Evolutionary conservation across 1,284 basidiomycete species (phyloP).

Genomic region (Heterobasidion irregulare): DNA sequence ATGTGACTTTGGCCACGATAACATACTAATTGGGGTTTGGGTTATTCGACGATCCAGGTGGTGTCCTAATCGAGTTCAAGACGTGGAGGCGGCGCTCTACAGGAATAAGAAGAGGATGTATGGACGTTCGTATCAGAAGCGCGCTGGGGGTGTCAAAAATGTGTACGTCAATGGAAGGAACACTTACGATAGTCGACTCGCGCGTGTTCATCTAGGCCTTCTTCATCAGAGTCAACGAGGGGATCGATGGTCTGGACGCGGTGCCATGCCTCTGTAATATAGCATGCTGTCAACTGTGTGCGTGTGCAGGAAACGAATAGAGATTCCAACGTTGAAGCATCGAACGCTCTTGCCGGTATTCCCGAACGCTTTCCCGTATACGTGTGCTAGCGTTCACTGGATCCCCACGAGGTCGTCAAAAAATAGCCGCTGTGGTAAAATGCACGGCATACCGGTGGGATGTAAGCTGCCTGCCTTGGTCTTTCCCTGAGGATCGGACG

Average conservation of each 20-base stretch:
- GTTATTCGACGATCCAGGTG: not conserved
- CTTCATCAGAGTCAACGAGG: conserved; percentile 65
- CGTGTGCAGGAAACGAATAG: not conserved
- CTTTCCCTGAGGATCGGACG: conserved; percentile 7
- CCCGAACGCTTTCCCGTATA: conserved; percentile 4
- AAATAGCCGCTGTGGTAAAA: no score
- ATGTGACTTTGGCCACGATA: no score
- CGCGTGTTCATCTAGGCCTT: conserved; percentile 51
- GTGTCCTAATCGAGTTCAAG: conserved; percentile 17
- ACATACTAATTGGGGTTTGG: not conserved
- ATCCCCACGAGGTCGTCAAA: not conserved
- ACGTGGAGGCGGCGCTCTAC: conserved; percentile 26
- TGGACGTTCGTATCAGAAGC: not conserved
- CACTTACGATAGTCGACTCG: conserved; percentile 56
- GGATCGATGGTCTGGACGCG: conserved; percentile 53
- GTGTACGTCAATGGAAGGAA: not conserved
- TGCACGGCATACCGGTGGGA: conserved; percentile 4
- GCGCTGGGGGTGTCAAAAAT: not conserved
- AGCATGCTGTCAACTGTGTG: conserved; percentile 11
- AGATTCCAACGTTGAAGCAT: conserved; percentile 9
- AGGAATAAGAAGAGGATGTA: not conserved
- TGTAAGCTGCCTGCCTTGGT: conserved; percentile 5
- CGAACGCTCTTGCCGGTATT: conserved; percentile 9
- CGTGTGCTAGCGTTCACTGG: conserved; percentile 9
- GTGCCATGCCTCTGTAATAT: conserved; percentile 58